Evolutionary conservation across 1,139 yeast genomes (phyloP), one percentile per base, ranked within the genome.

Genomic region (Candida sanyaensis): DNA sequence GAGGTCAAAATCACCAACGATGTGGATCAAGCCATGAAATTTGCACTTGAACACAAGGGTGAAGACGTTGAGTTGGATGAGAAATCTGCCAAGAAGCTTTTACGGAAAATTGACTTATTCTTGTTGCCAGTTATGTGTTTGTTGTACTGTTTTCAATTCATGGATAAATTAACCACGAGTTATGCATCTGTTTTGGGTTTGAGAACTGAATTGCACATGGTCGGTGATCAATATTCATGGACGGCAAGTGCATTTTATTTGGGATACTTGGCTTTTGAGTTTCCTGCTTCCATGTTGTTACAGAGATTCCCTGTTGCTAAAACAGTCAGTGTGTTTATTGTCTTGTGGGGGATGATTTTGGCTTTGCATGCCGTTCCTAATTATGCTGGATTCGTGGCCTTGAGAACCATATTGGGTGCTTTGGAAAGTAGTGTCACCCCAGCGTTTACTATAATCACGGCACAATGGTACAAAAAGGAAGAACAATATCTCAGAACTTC

Each of bases 131-230:
- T 84, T 34, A 70, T 84, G 72, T 76, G 84, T 57, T 50, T 78
- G 12, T 62, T 83, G 17, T 82, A 82, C 59, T 75, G 83, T 13
- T 67, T 77, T 40, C 90, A 85, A 62, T 82, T 78, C 50, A 81
- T 85, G 83, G 91, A 85, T 62, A 86, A 86, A 58, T 65, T 75
- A 12, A 68, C 88, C 6, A 80, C 75, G 34, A 70, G 84, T 13
- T 78, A 76, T 50, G 88, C 88, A 5, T 75, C 88, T 1, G 75
- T 85, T 46, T 71, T 84, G 69, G 88, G 88, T 1, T 69, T 84
- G 36, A 64, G 77, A 52, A 60, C 58, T 4, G 81, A 74, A 49
- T 64, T 79, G 49, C 53, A 73, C 6, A 79, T 82, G 86, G 59
- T 56, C 13, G 83, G 84, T 28, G 63, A 70, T 43, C 70, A 69